A percentile compares a stretch with the other conserved stretches of the same genome.
Conservation (phyloP, 495 filamentous ascomycete genomes). For the Neurospora africana region DNA sequence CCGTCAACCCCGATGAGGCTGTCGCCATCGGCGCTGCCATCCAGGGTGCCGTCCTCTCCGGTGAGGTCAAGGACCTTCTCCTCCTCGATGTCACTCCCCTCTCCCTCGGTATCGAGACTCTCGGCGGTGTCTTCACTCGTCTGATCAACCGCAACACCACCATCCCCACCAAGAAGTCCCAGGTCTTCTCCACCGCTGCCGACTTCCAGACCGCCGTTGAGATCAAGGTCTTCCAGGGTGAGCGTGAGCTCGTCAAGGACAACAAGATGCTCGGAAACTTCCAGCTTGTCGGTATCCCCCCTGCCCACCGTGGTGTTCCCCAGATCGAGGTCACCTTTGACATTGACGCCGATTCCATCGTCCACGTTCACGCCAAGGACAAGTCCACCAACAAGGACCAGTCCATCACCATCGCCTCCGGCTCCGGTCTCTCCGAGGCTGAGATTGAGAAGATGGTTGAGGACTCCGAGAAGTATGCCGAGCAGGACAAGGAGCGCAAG, state of each 20-base stretch:
- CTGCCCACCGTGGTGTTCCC: constrained; percentile 93
- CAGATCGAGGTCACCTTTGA: constrained; percentile 99
- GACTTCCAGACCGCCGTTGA: constrained; percentile 99
- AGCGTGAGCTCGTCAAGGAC: constrained; percentile 97
- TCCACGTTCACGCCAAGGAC: constrained; percentile 98
- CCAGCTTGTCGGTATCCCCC: constrained; percentile 97
- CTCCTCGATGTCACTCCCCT: constrained; percentile 95
- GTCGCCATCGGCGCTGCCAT: constrained; percentile 97
- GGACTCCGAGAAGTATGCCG: constrained; percentile 93
- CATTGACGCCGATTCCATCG: constrained; percentile 97
- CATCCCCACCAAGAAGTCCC: constrained; percentile 99
- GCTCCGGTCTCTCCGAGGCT: constrained; percentile 88
- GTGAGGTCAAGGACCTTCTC: constrained; percentile 93
- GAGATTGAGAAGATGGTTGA: constrained; percentile 97
- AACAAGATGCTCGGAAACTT: constrained; percentile 99
- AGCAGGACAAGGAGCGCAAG: constrained; percentile 95
- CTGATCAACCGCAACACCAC: constrained; percentile 99
- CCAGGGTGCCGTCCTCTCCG: constrained; percentile 92
- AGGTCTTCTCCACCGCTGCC: constrained; percentile 95
- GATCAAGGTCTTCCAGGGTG: constrained; percentile 99
- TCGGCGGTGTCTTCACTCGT: constrained; percentile 98
- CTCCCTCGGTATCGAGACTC: constrained; percentile 98
- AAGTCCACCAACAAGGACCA: constrained; percentile 99
- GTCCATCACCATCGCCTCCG: constrained; percentile 97
- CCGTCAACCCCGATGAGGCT: constrained; percentile 98